Conservation (phyloP, 441 rosid species). For the Eruca vesicaria region DNA sequence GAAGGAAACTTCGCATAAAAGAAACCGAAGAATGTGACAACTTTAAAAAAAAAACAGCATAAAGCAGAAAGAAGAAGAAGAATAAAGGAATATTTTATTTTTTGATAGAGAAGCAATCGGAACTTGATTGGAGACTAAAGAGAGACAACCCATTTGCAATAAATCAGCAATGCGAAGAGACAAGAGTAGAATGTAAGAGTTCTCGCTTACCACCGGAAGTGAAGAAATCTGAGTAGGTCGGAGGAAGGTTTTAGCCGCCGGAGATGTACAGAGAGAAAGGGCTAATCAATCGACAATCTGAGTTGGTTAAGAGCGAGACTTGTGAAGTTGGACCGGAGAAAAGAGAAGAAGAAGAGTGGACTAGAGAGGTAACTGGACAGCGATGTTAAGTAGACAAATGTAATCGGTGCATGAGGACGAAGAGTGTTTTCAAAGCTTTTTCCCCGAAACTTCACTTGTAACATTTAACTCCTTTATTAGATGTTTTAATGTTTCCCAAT, state of each 20-base stretch:
- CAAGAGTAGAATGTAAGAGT: constrained; percentile 14
- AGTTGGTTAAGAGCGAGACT: not conserved
- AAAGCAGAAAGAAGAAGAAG: not conserved
- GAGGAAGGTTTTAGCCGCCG: not conserved
- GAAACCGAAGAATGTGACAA: constrained; percentile 7
- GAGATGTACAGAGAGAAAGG: constrained; percentile 5
- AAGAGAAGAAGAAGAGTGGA: not conserved
- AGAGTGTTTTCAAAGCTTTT: not conserved
- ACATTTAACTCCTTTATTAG: too few species aligned
- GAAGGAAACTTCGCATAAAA: constrained; percentile 3
- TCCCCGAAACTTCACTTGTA: not conserved
- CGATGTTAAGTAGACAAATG: not conserved
- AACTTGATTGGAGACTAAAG: not conserved
- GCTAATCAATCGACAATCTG: not conserved
- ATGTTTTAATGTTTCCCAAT: too few species aligned
- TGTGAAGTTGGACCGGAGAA: not conserved
- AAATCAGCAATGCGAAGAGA: constrained; percentile 13
- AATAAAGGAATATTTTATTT: not conserved
- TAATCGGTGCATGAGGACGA: constrained; percentile 18
- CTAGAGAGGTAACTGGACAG: too few species aligned
- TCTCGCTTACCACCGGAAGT: constrained; percentile 9
- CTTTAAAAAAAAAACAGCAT: not conserved
- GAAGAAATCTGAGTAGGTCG: not conserved
- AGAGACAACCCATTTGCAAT: not conserved
- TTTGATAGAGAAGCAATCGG: not conserved